A percentile compares a stretch with the other conserved stretches of the same genome.
Evolutionary conservation across 345 rosid genomes (phyloP).

Genomic region (Zanthoxylum bungeanum): DNA sequence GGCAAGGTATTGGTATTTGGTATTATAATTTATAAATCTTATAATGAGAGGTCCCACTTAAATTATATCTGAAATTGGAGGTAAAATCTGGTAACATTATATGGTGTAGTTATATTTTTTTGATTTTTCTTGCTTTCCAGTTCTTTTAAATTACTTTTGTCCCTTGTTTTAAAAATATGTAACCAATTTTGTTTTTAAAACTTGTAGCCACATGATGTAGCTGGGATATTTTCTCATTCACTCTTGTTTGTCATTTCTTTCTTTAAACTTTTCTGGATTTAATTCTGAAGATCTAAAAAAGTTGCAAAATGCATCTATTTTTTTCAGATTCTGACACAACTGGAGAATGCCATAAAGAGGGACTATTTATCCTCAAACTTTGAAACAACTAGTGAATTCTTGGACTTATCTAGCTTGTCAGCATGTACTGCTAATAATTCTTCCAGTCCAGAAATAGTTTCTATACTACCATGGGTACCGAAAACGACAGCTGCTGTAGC

Average conservation of each 20-base stretch:
- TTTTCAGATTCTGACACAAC: slow-evolving; percentile 52
- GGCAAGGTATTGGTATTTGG: too few relatives aligned
- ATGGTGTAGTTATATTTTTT: background rate
- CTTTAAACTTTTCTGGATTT: background rate
- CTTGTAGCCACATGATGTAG: background rate
- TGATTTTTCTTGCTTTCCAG: background rate
- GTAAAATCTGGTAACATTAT: background rate
- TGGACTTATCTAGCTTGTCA: slow-evolving; percentile 26
- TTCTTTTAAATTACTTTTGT: background rate
- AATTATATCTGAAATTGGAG: background rate
- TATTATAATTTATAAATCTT: too few relatives aligned
- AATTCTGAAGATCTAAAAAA: background rate
- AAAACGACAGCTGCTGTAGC: slow-evolving; percentile 72
- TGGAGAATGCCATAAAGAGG: slow-evolving; percentile 59
- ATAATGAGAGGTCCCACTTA: background rate
- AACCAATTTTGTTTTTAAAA: too few relatives aligned
- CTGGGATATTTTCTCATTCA: background rate
- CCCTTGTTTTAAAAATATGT: background rate
- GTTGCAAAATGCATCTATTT: background rate
- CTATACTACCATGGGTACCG: slow-evolving; percentile 77
- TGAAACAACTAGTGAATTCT: slow-evolving; percentile 65
- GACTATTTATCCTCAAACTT: slow-evolving; percentile 60
- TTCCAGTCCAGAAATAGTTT: slow-evolving; percentile 22
- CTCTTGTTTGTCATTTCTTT: background rate
- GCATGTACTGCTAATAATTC: slow-evolving; percentile 17